Percentiles rank a stretch among this genome's conserved stretches.
These are phyloP conservation scores for Boletus rufocinnamomeus DNA, from an alignment of 768 basidiomycete species.

Conservation along the genomic window DNA sequence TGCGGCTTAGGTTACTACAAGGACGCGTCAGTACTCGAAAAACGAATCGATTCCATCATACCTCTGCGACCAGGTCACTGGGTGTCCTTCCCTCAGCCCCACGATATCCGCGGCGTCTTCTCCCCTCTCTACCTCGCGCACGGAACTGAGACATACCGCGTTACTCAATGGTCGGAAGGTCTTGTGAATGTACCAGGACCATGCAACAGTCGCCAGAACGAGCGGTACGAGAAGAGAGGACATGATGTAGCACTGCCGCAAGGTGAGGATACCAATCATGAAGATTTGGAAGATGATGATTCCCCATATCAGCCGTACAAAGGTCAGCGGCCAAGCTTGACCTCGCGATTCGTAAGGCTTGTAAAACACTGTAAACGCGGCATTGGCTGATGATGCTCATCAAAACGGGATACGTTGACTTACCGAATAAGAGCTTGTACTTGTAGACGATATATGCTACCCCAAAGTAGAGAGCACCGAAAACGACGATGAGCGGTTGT, in stretches of 20 bases:
- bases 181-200: conserved; percentile 77
- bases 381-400: background rate
- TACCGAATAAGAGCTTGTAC: conserved; percentile 94
- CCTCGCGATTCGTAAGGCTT: conserved; percentile 98
- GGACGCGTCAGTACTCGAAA: conserved; percentile 2
- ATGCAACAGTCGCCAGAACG: conserved; percentile 69
- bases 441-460: conserved; percentile 96
- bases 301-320: conserved; percentile 88
- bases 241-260: conserved; percentile 56
- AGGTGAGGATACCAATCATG: conserved; percentile 95
- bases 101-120: conserved; percentile 81
- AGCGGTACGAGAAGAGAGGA: conserved; percentile 73
- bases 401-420: conserved; percentile 27
- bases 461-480: conserved; percentile 97
- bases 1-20: conserved; percentile 74
- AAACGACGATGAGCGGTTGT: conserved; percentile 92
- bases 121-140: conserved; percentile 87
- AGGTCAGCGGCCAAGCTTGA: conserved; percentile 97
- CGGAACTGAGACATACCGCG: conserved; percentile 82
- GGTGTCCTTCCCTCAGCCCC: conserved; percentile 76
- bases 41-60: conserved; percentile 23
- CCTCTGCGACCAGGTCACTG: conserved; percentile 90
- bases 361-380: conserved; percentile 76
- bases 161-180: conserved; percentile 72
- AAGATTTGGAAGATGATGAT: conserved; percentile 91